Evolutionary conservation across 2,329 filamentous ascomycete species (phyloP), one percentile per base, ranked within the genome.

Genomic region (Rhynchosporium agropyri): DNA sequence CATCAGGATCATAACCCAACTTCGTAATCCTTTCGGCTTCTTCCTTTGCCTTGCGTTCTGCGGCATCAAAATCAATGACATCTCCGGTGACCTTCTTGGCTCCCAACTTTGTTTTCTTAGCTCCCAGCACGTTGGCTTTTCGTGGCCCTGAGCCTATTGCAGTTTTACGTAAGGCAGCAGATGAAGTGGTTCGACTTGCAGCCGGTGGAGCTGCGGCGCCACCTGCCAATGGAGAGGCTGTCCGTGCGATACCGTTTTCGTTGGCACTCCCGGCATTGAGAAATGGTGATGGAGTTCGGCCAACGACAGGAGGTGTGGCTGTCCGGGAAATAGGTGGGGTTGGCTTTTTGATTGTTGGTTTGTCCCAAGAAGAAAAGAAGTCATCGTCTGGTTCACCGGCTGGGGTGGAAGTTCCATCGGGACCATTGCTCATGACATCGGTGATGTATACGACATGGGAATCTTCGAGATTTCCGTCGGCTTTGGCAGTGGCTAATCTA

Each of bases 301-400:
- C 89, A 70, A 91, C 83, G 10, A 90, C 85, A 3, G 91, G 89
- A 13, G 94, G 94, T 2, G 95, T 98, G 58, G 87, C 88, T 49
- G 91, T 95, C 73, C 95, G 89, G 43, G 94, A 97, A 49, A 95
- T 85, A 15, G 95, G 94, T 69, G 96, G 96, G 68, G 92, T 97
- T 42, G 94, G 94, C 71, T 92, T 88, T 83, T 98, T 99, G 79
- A 99, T 96, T 4, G 92, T 86, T 28, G 95, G 95, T 80, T 98
- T 97, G 74, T 98, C 95, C 95, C 94, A 99, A 0, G 92, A 97
- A 9, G 94, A 97, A 79, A 99, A 99, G 82, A 99, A 99, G 76
- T 98, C 95, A 73, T 97, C 93, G 26, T 89, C 88, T 28, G 85
- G 83, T 69, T 97, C 92, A 69, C 87, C 89, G 51, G 89, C 84